Evolutionary conservation across 2,329 filamentous ascomycete species (phyloP).

Genomic region (Saccharata proteae): DNA sequence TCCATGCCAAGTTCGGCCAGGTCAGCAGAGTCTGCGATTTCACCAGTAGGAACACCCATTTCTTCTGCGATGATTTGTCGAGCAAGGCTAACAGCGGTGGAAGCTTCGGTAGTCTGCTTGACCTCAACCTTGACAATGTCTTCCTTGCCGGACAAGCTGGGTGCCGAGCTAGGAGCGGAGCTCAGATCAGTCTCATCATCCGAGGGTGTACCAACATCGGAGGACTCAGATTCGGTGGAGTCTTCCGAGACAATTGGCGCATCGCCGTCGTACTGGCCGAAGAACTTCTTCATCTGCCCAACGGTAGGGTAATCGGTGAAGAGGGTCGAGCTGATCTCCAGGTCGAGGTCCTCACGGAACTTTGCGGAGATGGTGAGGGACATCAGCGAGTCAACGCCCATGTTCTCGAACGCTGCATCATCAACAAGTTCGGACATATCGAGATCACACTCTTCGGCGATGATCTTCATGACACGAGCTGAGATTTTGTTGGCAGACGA

Average conservation of each 20-base stretch:
- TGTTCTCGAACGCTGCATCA: conserved; percentile 48
- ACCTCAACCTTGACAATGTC: conserved; percentile 17
- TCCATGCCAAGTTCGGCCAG: conserved; percentile 47
- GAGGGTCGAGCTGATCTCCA: conserved; percentile 46
- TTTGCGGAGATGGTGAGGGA: conserved; percentile 49
- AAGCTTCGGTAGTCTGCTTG: conserved; percentile 21
- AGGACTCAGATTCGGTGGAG: conserved; percentile 28
- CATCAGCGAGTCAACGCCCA: conserved; percentile 50
- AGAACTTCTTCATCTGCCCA: conserved; percentile 47
- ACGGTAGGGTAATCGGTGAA: conserved; percentile 50
- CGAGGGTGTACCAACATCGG: conserved; percentile 32
- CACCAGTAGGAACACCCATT: conserved; percentile 54
- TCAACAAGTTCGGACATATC: conserved; percentile 47
- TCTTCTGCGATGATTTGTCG: conserved; percentile 39
- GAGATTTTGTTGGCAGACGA: conserved; percentile 32
- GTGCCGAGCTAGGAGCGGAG: conserved; percentile 31
- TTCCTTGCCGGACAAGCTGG: conserved; percentile 30
- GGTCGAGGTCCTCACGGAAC: conserved; percentile 48
- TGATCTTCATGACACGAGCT: conserved; percentile 49
- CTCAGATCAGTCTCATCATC: conserved; percentile 36
- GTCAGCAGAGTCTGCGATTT: conserved; percentile 45
- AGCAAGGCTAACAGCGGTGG: conserved; percentile 32
- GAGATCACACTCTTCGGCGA: conserved; percentile 53
- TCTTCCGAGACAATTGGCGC: conserved; percentile 24
- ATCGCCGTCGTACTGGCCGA: conserved; percentile 35